Base-by-base conservation (phyloP, 805 yeast species). In the Candida hungchunana region DNA sequence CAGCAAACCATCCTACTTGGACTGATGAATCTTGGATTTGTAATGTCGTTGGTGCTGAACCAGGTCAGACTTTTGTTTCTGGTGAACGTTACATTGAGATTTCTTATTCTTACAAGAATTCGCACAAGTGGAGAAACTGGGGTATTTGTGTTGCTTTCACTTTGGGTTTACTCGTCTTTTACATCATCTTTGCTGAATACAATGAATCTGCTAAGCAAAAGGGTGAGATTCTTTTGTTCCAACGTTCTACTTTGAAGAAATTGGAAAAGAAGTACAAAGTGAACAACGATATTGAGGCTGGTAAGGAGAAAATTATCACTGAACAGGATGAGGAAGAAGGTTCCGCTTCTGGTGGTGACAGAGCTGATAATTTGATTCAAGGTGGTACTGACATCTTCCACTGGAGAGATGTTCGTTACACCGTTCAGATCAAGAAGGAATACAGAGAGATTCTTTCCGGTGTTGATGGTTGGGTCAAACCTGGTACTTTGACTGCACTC, bases 381-480 rank as follows among this genome's bases (percentile, higher is more conserved):
- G 53, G 53, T 21, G 56, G 69, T 34, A 60, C 59, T 15, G 77
- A 76, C 34, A 75, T 79, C 26, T 82, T 82, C 71, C 85, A 79
- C 53, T 83, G 94, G 94, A 74, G 75, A 59, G 73, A 83, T 53
- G 77, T 83, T 29, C 73, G 80, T 51, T 83, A 82, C 55, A 82
- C 78, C 44, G 77, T 83, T 39, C 69, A 75, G 51, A 77, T 79
- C 47, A 77, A 79, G 51, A 59, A 59, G 26, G 84, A 74, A 43
- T 67, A 75, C 19, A 67, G 87, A 52, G 67, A 78, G 42, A 73
- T 82, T 43, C 61, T 82, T 53, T 66, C 68, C 42, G 70, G 73
- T 42, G 84, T 83, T 38, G 85, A 80, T 54, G 93, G 90, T 32
- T 82, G 85, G 83, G 88, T 82, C 28, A 79, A 80, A 53, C 89